phyloP scores from a whole-genome alignment of 805 yeast genomes.

The Komagataella kurtzmanii region DNA sequence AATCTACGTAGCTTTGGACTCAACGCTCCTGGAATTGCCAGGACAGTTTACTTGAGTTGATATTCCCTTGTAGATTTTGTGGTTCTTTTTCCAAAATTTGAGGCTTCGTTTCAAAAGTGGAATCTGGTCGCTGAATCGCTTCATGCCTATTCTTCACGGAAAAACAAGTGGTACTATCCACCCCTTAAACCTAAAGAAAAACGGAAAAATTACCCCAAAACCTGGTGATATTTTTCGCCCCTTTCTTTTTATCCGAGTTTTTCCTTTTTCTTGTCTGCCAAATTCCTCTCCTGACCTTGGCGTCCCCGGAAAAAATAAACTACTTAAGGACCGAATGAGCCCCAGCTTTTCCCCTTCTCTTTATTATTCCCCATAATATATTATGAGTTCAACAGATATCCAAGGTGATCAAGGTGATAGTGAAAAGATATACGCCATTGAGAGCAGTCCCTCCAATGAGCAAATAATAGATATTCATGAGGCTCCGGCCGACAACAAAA shows the following conservation, averaged over 20 bases:
- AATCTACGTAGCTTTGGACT: not conserved
- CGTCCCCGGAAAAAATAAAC: not conserved
- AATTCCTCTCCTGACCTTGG: not conserved
- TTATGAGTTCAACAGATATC: not conserved
- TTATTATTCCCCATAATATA: not conserved
- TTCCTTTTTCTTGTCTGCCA: not conserved
- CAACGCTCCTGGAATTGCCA: not conserved
- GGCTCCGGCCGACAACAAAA: not conserved
- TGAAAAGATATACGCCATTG: not conserved
- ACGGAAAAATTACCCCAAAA: not conserved
- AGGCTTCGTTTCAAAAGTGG: not conserved
- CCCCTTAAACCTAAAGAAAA: constrained; percentile 7
- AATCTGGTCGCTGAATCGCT: not conserved
- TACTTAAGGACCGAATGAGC: not conserved
- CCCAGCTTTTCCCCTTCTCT: not conserved
- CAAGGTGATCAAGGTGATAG: not conserved
- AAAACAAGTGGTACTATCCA: not conserved
- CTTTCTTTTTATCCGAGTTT: not conserved
- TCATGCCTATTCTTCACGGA: not conserved
- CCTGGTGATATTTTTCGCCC: not conserved
- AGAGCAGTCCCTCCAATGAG: not conserved
- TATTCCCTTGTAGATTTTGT: not conserved
- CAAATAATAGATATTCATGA: not conserved
- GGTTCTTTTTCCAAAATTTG: not conserved
- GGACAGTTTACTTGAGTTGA: not conserved